Conservation (phyloP, 2,329 filamentous ascomycete genomes). For the Paecilomyces variotii region DNA sequence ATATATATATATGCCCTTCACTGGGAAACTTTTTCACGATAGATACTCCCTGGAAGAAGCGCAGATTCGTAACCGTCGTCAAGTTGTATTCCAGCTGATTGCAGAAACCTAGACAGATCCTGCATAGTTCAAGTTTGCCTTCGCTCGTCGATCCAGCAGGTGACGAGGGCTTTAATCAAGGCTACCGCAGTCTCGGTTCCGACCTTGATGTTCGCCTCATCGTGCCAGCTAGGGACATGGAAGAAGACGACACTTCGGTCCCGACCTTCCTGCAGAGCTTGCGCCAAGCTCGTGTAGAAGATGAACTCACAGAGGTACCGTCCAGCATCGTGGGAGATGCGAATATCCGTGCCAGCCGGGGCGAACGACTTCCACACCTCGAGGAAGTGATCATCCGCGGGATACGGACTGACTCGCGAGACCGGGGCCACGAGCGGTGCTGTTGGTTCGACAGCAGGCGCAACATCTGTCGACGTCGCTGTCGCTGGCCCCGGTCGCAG, state of each 20-base stretch:
- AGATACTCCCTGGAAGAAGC: not conserved
- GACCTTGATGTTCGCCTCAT: slow-evolving; percentile 37
- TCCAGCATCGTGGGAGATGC: slow-evolving; percentile 62
- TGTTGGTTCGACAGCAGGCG: not conserved
- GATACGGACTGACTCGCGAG: slow-evolving; percentile 13
- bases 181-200: slow-evolving; percentile 35
- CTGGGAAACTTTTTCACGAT: no score
- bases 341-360: slow-evolving; percentile 30
- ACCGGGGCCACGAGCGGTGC: not conserved
- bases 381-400: slow-evolving; percentile 27
- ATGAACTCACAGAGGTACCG: slow-evolving; percentile 72
- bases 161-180: slow-evolving; percentile 35
- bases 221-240: slow-evolving; percentile 59
- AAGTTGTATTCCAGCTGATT: not conserved
- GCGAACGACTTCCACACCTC: slow-evolving; percentile 25
- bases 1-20: no score
- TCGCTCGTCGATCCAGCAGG: slow-evolving; percentile 29
- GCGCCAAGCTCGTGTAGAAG: slow-evolving; percentile 60
- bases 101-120: not conserved
- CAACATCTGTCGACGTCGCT: not conserved
- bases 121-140: not conserved
- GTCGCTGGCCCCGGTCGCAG: slow-evolving; percentile 41
- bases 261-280: slow-evolving; percentile 21
- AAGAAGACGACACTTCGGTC: slow-evolving; percentile 55
- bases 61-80: not conserved